Evolutionary conservation across 495 filamentous ascomycete genomes (phyloP).

Genomic region (Pyrenopolyporus hunteri): DNA sequence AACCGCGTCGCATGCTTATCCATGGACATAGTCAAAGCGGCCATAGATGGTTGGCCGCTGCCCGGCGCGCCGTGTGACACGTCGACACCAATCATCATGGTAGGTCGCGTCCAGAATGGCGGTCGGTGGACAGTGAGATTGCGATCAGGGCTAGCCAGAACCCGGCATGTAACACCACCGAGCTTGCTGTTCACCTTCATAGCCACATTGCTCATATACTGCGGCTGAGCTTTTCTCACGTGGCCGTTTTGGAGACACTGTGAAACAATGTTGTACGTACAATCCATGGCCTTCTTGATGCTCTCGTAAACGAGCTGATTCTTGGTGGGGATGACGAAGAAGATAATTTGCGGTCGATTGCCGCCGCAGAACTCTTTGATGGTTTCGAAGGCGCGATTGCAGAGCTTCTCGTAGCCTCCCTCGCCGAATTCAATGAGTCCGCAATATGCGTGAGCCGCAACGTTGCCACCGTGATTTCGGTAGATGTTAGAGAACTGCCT

Average conservation of each 20-base stretch:
- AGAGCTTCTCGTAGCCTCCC: slow-evolving; percentile 35
- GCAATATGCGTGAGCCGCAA: slow-evolving; percentile 40
- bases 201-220: slow-evolving; percentile 86
- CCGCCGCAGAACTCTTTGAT: slow-evolving; percentile 6
- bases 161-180: slow-evolving; percentile 71
- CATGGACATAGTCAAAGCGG: slow-evolving; percentile 82
- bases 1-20: slow-evolving; percentile 74
- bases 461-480: slow-evolving; percentile 70
- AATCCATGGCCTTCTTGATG: slow-evolving; percentile 84
- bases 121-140: no score
- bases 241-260: slow-evolving; percentile 71
- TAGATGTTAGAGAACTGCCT: slow-evolving; percentile 67
- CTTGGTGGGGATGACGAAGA: slow-evolving; percentile 75
- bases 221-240: slow-evolving; percentile 64
- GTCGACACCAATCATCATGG: slow-evolving; percentile 85
- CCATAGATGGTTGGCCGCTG: slow-evolving; percentile 66
- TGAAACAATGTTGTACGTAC: slow-evolving; percentile 75
- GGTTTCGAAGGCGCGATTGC: slow-evolving; percentile 21
- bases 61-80: slow-evolving; percentile 83
- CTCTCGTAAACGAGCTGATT: slow-evolving; percentile 70
- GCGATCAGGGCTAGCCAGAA: slow-evolving; percentile 12
- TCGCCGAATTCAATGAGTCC: background rate
- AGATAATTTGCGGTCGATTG: slow-evolving; percentile 62
- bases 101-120: slow-evolving; percentile 56
- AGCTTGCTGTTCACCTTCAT: slow-evolving; percentile 98